Base-by-base conservation (phyloP, 768 basidiomycete species). In the Roridomyces roridus region DNA sequence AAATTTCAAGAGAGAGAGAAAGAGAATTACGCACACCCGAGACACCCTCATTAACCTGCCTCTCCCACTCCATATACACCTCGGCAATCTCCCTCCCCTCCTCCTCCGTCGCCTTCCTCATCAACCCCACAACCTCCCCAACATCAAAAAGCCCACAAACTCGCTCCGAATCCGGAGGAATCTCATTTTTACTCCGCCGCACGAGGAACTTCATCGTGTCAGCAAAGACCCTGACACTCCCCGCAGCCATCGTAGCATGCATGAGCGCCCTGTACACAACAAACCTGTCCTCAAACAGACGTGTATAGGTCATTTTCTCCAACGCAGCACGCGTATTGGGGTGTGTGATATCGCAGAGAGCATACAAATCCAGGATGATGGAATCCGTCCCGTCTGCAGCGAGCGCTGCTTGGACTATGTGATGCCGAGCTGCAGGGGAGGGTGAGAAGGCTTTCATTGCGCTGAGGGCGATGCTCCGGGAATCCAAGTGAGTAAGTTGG, bases 131-230 rank as follows among this genome's bases (percentile, higher is more conserved):
- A 43, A 56, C 23, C 23, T 3, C 20, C 20, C 17, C 42, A 28
- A 57, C 29, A 46, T 21, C 35, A 37, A 60, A 42, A 26, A 60
- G 20, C 11, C 2, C 28, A 15, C 59, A 45, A 4, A 64, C 15
- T 29, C 46, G 20, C 31, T 34, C 35, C 42, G 59, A 55, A 35
- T 64, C 62, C 3, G 55, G 59, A 34, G 37, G 46, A 46, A 60
- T 64, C 55, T 64, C 62, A 51, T 60, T 64, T 55, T 54, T 60
- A 39, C 53, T 64, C 43, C 62, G 56, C 6, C 59, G 55, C 34
- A 64, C 60, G 25, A 64, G 51, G 35, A 56, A 64, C 31, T 56
- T 57, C 59, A 64, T 56, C 15, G 62, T 64, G 15, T 35, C 26
- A 17, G 60, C 54, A 26, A 42, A 64, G 25, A 57, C 62, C 28